phyloP scores from a whole-genome alignment of 768 basidiomycete genomes.

The Serendipita vermifera region DNA sequence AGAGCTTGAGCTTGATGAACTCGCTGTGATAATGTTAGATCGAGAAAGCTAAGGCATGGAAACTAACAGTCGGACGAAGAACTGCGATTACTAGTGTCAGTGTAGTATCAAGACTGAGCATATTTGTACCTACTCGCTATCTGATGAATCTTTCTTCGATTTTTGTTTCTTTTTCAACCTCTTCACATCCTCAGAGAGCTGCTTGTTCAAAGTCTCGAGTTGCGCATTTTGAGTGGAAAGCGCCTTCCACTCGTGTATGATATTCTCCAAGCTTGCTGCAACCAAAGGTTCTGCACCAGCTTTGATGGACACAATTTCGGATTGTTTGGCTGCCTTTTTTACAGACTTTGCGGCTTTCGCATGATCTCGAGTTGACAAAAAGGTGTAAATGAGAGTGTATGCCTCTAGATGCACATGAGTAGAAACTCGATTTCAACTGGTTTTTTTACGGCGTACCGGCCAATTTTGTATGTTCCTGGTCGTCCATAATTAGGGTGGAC shows the following conservation, averaged over 20 bases:
- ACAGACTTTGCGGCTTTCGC: slow-evolving; percentile 58
- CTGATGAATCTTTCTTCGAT: too few relatives aligned
- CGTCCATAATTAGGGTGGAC: too few relatives aligned
- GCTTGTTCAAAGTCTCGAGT: neutral
- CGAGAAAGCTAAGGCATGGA: too few relatives aligned
- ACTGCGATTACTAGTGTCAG: too few relatives aligned
- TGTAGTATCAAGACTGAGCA: too few relatives aligned
- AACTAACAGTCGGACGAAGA: too few relatives aligned
- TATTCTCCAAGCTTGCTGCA: slow-evolving; percentile 30
- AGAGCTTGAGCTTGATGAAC: slow-evolving; percentile 23
- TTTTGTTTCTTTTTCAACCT: neutral
- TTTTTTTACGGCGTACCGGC: too few relatives aligned
- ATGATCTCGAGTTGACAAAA: slow-evolving; percentile 53
- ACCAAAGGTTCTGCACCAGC: neutral
- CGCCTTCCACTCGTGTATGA: slow-evolving; percentile 53
- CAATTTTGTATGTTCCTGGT: too few relatives aligned
- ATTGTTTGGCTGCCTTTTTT: slow-evolving; percentile 53
- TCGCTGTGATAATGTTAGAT: too few relatives aligned
- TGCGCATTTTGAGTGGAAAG: neutral
- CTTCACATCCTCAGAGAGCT: neutral
- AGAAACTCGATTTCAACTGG: too few relatives aligned
- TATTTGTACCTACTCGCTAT: too few relatives aligned
- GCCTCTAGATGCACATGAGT: slow-evolving; percentile 34
- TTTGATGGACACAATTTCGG: neutral
- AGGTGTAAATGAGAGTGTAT: slow-evolving; percentile 63